Base-by-base conservation (phyloP, 208 protist genomes). In the Balamuthia mandrillaris region DNA sequence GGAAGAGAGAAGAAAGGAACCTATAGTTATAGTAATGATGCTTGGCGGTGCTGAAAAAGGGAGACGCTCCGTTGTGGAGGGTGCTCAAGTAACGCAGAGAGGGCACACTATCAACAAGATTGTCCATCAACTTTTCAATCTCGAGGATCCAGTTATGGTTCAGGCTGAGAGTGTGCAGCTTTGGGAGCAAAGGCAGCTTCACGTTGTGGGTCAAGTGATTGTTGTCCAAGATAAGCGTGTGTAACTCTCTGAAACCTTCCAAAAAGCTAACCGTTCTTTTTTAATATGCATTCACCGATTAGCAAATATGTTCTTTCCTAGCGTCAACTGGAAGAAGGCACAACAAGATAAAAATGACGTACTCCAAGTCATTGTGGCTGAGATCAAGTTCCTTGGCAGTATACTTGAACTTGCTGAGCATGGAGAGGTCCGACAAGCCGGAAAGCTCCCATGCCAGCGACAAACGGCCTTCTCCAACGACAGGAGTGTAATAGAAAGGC, bases 81-180 rank as follows among this genome's bases (percentile, higher is more conserved):
- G 72, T 81, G 10, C 35, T 49, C 72, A 81, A 31, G 47, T 81
- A 81, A 21, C 72, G 72, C 33, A 81, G 72, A 14, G 54, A 63
- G 27, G 72, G 72, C 42, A 39, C 52, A 3, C 47, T 3, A 14
- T 33, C 49, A n/a, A 63, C 52, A 29, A 81, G 24, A 51, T 44
- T 81, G 49, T 81, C 72, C 42, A 81, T n/a, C 47, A 81, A 81
- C 72, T 81, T 81, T 29, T 81, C 72, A 21, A 81, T 31, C 47
- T 81, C 72, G 72, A 81, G 54, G 21, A 81, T 4, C 75, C 75
- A 83, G 35, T 83, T 83, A 37, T 83, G 75, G 75, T 83, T 83
- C 52, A 83, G 61, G 33, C 41, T 56, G 14, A 83, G 75, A 3
- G 75, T 83, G 0, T 54, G 49, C n/a, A 83, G 75, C 75, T 68